These are phyloP conservation scores for Sanguinoderma infundibulare DNA, from an alignment of 1,284 basidiomycete species.

Conservation along the genomic window DNA sequence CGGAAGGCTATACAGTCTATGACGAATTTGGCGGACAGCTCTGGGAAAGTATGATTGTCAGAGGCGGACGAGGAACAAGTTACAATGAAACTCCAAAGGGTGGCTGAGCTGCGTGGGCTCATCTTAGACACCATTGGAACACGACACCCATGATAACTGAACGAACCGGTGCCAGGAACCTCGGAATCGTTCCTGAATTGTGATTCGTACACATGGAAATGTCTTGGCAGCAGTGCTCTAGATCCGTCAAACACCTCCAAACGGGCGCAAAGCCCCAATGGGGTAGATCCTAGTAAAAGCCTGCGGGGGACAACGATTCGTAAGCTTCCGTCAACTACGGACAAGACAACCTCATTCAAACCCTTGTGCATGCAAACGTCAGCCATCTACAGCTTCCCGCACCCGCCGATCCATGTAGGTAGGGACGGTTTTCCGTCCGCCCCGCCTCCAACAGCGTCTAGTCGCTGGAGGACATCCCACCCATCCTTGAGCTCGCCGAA, in stretches of 20 bases:
- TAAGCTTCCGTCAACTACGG: background rate
- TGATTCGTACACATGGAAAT: background rate
- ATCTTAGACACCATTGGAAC: background rate
- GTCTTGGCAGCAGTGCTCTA: background rate
- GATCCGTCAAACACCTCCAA: background rate
- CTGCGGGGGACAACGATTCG: too few relatives aligned
- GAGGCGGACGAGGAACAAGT: background rate
- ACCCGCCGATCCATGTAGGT: slow-evolving; percentile 50
- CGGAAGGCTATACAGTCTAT: background rate
- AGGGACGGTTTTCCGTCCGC: slow-evolving; percentile 41
- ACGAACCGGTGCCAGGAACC: background rate
- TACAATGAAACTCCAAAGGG: background rate
- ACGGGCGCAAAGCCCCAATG: background rate
- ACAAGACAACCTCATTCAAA: too few relatives aligned
- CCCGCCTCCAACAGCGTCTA: slow-evolving; percentile 39
- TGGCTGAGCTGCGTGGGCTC: background rate
- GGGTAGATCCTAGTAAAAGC: too few relatives aligned
- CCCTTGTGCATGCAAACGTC: too few relatives aligned
- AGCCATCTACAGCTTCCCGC: slow-evolving; percentile 35
- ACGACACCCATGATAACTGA: background rate
- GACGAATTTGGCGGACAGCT: background rate
- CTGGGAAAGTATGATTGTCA: background rate
- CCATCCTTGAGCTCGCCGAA: slow-evolving; percentile 46
- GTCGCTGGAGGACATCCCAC: slow-evolving; percentile 40
- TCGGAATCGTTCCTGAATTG: background rate